Conservation (phyloP, 2,329 filamentous ascomycete genomes). For the Talaromyces atroroseus region DNA sequence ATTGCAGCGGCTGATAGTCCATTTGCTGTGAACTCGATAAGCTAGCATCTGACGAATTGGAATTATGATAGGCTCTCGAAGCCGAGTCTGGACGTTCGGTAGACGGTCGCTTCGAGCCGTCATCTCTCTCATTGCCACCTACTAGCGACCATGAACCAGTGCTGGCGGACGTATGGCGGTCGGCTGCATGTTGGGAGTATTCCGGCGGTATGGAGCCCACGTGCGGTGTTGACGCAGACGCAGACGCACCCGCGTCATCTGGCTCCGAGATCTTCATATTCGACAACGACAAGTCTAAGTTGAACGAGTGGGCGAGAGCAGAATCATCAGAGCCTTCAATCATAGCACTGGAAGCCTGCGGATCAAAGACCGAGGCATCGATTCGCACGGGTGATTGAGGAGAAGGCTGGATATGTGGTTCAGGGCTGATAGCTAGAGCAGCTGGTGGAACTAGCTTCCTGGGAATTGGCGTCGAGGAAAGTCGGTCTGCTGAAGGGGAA, state of each 20-base stretch:
- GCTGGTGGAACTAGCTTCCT: slow-evolving; percentile 24
- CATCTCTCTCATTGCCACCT: slow-evolving; percentile 23
- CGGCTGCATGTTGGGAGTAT: slow-evolving; percentile 10
- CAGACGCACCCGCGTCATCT: slow-evolving; percentile 12
- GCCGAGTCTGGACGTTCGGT: slow-evolving; percentile 20
- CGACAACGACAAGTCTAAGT: slow-evolving; percentile 23
- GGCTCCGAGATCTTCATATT: slow-evolving; percentile 23
- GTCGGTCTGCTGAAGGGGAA: neutral
- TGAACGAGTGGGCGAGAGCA: slow-evolving; percentile 18
- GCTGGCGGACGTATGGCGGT: slow-evolving; percentile 29
- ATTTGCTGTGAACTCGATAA: slow-evolving; percentile 30
- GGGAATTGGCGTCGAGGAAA: slow-evolving; percentile 19
- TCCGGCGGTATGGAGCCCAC: slow-evolving; percentile 18
- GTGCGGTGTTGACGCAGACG: neutral
- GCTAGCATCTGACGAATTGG: slow-evolving; percentile 32
- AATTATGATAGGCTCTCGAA: slow-evolving; percentile 21
- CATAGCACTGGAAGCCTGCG: slow-evolving; percentile 24
- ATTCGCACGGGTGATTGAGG: slow-evolving; percentile 32
- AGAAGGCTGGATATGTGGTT: slow-evolving; percentile 25
- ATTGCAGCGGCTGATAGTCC: slow-evolving; percentile 47
- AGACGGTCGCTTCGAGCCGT: slow-evolving; percentile 18
- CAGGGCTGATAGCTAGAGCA: slow-evolving; percentile 18
- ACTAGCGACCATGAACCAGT: slow-evolving; percentile 33
- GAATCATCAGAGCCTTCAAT: slow-evolving; percentile 23
- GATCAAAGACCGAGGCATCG: slow-evolving; percentile 22